phyloP scores from a whole-genome alignment of 805 yeast species.

The Yarrowia alimentaria region DNA sequence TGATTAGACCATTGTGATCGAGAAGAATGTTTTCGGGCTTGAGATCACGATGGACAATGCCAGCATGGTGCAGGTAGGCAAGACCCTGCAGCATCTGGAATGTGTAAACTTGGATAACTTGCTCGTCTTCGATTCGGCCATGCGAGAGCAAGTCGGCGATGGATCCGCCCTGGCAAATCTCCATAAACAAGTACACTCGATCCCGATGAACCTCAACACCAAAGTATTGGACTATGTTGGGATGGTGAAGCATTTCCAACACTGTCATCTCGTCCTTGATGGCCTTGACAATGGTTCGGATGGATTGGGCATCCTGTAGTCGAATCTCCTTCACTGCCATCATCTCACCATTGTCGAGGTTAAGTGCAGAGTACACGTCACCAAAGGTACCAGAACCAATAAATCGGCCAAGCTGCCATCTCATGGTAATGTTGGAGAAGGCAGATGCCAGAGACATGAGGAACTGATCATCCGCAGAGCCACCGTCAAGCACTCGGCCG shows the following conservation, averaged over 20 bases:
- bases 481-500: slow-evolving; percentile 87
- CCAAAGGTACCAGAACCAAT: slow-evolving; percentile 98
- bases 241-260: slow-evolving; percentile 90
- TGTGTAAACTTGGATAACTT: slow-evolving; percentile 85
- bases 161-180: slow-evolving; percentile 94
- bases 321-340: slow-evolving; percentile 96
- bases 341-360: slow-evolving; percentile 90
- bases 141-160: slow-evolving; percentile 79
- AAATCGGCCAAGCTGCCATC: slow-evolving; percentile 95
- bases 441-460: slow-evolving; percentile 84
- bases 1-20: slow-evolving; percentile 89
- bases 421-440: slow-evolving; percentile 81
- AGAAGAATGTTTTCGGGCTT: slow-evolving; percentile 91
- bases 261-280: slow-evolving; percentile 97
- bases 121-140: slow-evolving; percentile 93
- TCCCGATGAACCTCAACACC: slow-evolving; percentile 98
- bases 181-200: slow-evolving; percentile 94
- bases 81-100: slow-evolving; percentile 92
- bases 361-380: slow-evolving; percentile 85
- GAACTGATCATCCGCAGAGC: slow-evolving; percentile 83
- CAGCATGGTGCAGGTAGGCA: slow-evolving; percentile 89
- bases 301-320: slow-evolving; percentile 82
- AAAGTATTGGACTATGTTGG: slow-evolving; percentile 91
- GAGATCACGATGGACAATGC: slow-evolving; percentile 94
- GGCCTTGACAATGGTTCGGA: slow-evolving; percentile 78